Conservation (phyloP, 78 protist genomes). For the Dictyostelium intermedium region DNA sequence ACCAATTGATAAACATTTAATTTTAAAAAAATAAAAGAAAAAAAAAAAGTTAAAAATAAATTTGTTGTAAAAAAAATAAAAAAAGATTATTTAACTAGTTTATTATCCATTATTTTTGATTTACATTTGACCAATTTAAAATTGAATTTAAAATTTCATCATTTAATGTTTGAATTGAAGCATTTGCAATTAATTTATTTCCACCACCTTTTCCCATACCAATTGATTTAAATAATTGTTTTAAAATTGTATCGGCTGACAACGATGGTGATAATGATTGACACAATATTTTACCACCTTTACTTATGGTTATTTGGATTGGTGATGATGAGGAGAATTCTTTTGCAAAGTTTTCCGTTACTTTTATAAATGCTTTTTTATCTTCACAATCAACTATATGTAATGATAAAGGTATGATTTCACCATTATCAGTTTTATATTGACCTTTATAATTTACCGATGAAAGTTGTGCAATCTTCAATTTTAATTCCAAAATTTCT, state of each 20-base stretch:
- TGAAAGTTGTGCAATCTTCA: background rate
- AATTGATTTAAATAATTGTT: background rate
- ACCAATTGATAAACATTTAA: slow-evolving; percentile 5
- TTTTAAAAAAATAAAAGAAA: background rate
- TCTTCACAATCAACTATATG: slow-evolving; percentile 31
- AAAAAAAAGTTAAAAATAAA: too few species aligned
- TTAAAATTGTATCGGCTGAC: slow-evolving; percentile 22
- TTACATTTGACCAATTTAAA: slow-evolving; percentile 22
- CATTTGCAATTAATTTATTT: slow-evolving; percentile 59
- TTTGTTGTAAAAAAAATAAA: too few species aligned
- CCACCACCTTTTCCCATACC: slow-evolving; percentile 71
- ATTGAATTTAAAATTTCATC: background rate
- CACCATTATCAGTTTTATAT: background rate
- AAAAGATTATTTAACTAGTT: too few species aligned
- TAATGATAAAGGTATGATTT: background rate
- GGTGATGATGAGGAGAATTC: background rate
- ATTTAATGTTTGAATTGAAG: background rate
- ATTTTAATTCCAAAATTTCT: slow-evolving; percentile 7
- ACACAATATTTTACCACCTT: background rate
- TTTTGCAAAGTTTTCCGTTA: background rate
- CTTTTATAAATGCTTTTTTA: slow-evolving; percentile 6
- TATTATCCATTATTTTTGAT: background rate
- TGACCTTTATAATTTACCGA: background rate
- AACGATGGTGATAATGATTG: background rate
- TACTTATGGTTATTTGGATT: background rate